phyloP scores from a whole-genome alignment of 257 asterid species.

The Lycium barbarum region DNA sequence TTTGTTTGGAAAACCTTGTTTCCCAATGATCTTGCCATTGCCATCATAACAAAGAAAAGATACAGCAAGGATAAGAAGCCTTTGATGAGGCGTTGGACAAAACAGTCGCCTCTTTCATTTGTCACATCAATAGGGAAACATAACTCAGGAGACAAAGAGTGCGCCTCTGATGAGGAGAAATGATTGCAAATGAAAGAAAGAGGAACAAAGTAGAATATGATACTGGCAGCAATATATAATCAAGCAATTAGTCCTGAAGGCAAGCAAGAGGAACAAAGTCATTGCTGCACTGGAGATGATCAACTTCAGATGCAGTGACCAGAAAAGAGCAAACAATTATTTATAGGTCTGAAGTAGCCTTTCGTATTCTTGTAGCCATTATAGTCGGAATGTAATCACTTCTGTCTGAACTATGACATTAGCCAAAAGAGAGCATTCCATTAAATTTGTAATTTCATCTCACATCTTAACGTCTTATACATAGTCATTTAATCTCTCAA shows the following conservation, averaged over 20 bases:
- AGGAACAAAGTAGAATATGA: background rate
- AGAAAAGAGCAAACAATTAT: background rate
- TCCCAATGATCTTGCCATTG: conserved; percentile 95
- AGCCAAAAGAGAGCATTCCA: background rate
- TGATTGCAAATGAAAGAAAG: background rate
- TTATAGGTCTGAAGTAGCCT: background rate
- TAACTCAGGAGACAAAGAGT: conserved; percentile 45
- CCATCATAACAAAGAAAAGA: conserved; percentile 76
- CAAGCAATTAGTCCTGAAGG: background rate
- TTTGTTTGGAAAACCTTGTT: conserved; percentile 74
- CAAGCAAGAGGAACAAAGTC: background rate
- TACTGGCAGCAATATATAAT: background rate
- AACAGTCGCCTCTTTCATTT: conserved; percentile 65
- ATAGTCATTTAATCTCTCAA: background rate
- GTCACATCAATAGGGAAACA: conserved; percentile 55
- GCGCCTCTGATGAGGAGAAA: conserved; percentile 45
- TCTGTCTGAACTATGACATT: background rate
- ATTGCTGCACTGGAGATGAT: background rate
- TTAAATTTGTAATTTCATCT: background rate
- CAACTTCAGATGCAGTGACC: background rate
- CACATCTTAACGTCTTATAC: no score
- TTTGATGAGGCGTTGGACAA: conserved; percentile 65
- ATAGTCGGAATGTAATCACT: background rate
- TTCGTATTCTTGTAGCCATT: background rate
- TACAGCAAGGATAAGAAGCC: conserved; percentile 62